These are phyloP conservation scores for Byssochlamys sp. DNA, from an alignment of 2,329 filamentous ascomycete genomes.

Conservation along the genomic window DNA sequence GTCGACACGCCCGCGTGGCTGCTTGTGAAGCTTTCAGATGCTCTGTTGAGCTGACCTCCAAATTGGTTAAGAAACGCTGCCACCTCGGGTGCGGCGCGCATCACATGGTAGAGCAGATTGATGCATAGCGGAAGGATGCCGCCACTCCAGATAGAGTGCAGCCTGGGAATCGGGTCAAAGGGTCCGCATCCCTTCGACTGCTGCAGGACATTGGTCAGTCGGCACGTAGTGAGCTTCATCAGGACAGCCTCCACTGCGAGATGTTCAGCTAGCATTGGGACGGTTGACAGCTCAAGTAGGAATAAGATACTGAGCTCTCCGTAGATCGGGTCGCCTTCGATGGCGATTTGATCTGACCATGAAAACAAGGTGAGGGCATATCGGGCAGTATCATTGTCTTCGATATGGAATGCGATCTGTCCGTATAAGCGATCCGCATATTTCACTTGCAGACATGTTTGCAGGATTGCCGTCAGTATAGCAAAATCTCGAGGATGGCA, in stretches of 20 bases:
- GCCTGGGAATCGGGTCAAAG: slow-evolving; percentile 64
- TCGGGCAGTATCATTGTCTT: slow-evolving; percentile 60
- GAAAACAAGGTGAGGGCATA: slow-evolving; percentile 82
- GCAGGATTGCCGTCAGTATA: slow-evolving; percentile 76
- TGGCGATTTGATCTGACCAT: slow-evolving; percentile 76
- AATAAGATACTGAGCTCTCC: slow-evolving; percentile 86
- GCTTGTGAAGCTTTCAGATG: slow-evolving; percentile 59
- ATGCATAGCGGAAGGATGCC: slow-evolving; percentile 80
- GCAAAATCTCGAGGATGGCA: slow-evolving; percentile 71
- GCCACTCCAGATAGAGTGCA: slow-evolving; percentile 83
- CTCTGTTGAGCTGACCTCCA: slow-evolving; percentile 63
- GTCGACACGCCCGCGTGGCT: slow-evolving; percentile 36
- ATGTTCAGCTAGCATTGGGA: slow-evolving; percentile 75
- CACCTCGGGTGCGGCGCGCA: slow-evolving; percentile 72
- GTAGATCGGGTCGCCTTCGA: slow-evolving; percentile 76
- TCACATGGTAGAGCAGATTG: slow-evolving; percentile 75
- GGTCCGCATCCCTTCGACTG: slow-evolving; percentile 60
- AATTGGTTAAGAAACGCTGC: slow-evolving; percentile 84
- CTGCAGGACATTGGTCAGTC: slow-evolving; percentile 67
- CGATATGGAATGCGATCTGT: slow-evolving; percentile 60
- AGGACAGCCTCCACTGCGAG: slow-evolving; percentile 80
- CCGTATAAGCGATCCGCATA: slow-evolving; percentile 62
- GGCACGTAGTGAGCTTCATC: slow-evolving; percentile 67
- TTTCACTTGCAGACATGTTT: slow-evolving; percentile 70
- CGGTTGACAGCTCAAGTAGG: slow-evolving; percentile 72